Percentiles rank a stretch among this genome's conserved stretches.
These are phyloP conservation scores for Macrotyloma uniflorum DNA, from an alignment of 306 rosid genomes.

Conservation along the genomic window DNA sequence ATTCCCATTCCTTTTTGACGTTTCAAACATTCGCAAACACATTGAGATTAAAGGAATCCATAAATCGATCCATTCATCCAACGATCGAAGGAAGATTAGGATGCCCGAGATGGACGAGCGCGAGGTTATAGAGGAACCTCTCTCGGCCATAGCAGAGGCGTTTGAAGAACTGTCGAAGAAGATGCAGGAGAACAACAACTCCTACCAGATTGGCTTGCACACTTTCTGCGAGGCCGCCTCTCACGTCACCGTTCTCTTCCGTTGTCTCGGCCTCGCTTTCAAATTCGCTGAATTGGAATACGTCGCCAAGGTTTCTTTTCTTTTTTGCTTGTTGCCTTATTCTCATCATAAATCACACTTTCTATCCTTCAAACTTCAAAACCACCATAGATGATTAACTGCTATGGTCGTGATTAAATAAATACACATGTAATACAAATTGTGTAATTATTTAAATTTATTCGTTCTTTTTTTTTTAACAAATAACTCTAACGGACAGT, in stretches of 20 bases:
- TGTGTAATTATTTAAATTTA: background rate
- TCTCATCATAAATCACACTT: background rate
- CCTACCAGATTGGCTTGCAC: constrained; percentile 50
- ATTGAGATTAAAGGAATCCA: background rate
- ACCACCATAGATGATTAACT: too few relatives aligned
- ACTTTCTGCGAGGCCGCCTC: constrained; percentile 67
- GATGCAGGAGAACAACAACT: constrained; percentile 9
- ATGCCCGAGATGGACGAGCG: constrained; percentile 40
- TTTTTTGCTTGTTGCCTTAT: background rate
- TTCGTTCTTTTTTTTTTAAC: background rate
- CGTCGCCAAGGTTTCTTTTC: constrained; percentile 68
- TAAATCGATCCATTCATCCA: background rate
- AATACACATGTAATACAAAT: background rate
- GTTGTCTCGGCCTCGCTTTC: constrained; percentile 88
- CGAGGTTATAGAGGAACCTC: constrained; percentile 45
- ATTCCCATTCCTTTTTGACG: background rate
- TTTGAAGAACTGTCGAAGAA: constrained; percentile 59
- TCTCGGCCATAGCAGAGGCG: constrained; percentile 71
- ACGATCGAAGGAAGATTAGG: background rate
- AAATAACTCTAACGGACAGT: background rate
- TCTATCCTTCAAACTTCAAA: background rate
- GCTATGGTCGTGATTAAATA: background rate
- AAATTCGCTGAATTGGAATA: constrained; percentile 94
- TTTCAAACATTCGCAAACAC: background rate
- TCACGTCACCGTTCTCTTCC: constrained; percentile 72